Evolutionary conservation across 257 asterid species (phyloP).

Genomic region (Leptodermis oblonga): DNA sequence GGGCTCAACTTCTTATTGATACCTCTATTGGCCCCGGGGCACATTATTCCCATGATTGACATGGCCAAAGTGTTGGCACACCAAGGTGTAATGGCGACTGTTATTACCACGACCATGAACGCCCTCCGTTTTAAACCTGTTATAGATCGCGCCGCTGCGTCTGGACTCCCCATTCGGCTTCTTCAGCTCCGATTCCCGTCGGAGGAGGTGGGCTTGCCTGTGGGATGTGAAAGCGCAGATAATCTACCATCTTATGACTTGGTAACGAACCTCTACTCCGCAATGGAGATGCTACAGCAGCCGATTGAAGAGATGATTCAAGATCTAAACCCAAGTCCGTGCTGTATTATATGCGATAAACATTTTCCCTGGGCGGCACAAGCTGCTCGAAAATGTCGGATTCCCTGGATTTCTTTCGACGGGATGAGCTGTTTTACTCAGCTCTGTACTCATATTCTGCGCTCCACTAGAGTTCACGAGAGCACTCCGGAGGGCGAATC

Average conservation of each 20-base stretch:
- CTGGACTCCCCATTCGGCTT: constrained; percentile 32
- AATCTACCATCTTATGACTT: constrained; percentile 31
- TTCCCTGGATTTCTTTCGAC: constrained; percentile 48
- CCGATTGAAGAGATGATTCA: constrained; percentile 28
- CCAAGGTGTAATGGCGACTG: constrained; percentile 25
- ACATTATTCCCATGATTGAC: constrained; percentile 50
- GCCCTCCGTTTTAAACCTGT: constrained; percentile 27
- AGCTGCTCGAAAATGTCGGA: constrained; percentile 22
- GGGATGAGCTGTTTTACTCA: constrained; percentile 53
- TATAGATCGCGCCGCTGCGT: constrained; percentile 27
- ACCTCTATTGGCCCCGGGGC: constrained; percentile 55
- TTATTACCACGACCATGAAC: constrained; percentile 43
- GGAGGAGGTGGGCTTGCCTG: constrained; percentile 41
- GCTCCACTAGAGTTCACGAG: constrained; percentile 18
- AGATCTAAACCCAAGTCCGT: constrained; percentile 33
- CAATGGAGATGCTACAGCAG: constrained; percentile 27
- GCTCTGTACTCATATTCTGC: constrained; percentile 22
- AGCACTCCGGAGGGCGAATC: constrained; percentile 27
- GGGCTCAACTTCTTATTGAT: constrained; percentile 32
- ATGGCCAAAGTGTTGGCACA: constrained; percentile 39
- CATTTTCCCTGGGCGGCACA: constrained; percentile 37
- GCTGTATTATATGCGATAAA: constrained; percentile 47
- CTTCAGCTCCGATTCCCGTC: constrained; percentile 36
- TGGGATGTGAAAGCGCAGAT: constrained; percentile 47
- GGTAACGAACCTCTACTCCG: constrained; percentile 26